phyloP scores from a whole-genome alignment of 306 rosid genomes.

The Glycine latifolia region DNA sequence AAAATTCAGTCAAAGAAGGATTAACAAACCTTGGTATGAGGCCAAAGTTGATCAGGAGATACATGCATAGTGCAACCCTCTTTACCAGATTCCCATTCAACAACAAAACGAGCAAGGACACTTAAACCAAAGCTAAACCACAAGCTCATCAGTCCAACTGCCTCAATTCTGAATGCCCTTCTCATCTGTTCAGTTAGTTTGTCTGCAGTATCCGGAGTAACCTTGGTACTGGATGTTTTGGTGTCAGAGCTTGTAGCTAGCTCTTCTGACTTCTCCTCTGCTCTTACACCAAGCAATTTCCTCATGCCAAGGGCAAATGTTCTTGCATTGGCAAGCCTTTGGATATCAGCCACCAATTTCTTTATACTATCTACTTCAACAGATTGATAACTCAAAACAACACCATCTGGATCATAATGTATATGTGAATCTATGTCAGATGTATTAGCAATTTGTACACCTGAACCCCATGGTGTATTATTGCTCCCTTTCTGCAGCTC shows the following conservation, averaged over 20 bases:
- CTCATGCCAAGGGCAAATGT: conserved; percentile 96
- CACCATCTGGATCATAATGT: conserved; percentile 96
- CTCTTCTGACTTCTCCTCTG: conserved; percentile 89
- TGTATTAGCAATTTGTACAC: conserved; percentile 95
- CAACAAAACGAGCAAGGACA: conserved; percentile 96
- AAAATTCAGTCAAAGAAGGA: conserved; percentile 32
- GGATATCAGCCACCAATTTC: conserved; percentile 90
- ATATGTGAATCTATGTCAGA: conserved; percentile 97
- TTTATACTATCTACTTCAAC: conserved; percentile 91
- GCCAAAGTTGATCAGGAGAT: conserved; percentile 99
- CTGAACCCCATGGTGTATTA: conserved; percentile 90
- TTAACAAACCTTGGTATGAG: conserved; percentile 89
- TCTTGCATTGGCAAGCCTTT: conserved; percentile 96
- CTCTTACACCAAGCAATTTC: conserved; percentile 82
- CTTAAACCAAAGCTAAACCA: conserved; percentile 99
- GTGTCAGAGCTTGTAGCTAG: conserved; percentile 58
- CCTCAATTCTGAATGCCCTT: conserved; percentile 94
- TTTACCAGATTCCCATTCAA: conserved; percentile 97
- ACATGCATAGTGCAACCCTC: conserved; percentile 99
- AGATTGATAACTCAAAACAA: conserved; percentile 90
- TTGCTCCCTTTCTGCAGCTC: conserved; percentile 94
- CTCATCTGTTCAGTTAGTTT: conserved; percentile 91
- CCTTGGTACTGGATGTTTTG: conserved; percentile 69
- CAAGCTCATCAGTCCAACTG: conserved; percentile 94
- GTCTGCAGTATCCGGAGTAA: conserved; percentile 70